Evolutionary conservation across 1,284 basidiomycete genomes (phyloP).

Genomic region (Irpex sp.): DNA sequence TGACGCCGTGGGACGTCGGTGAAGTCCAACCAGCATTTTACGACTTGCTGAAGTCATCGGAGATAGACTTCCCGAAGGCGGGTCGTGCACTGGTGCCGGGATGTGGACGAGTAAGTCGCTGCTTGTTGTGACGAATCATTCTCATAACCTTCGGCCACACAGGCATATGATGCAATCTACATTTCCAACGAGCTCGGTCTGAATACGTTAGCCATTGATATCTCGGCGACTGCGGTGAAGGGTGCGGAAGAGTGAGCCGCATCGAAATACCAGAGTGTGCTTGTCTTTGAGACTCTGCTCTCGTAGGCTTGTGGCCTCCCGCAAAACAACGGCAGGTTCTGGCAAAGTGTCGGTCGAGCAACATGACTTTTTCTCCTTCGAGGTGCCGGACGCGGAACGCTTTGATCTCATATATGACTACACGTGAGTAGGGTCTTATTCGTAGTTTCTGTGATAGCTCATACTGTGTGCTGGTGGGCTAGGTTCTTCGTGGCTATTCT

Average conservation of each 20-base stretch:
- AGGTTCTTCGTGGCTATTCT: conserved; percentile 73
- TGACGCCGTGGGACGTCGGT: conserved; percentile 65
- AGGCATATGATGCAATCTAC: conserved; percentile 64
- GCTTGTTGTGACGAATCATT: conserved; percentile 51
- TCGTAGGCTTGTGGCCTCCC: background rate
- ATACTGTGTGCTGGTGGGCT: background rate
- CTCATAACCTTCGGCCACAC: conserved; percentile 25
- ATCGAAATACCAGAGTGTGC: conserved; percentile 10
- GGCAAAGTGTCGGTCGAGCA: conserved; percentile 31
- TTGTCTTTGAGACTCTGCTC: background rate
- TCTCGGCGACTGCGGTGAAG: conserved; percentile 49
- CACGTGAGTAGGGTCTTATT: conserved; percentile 41
- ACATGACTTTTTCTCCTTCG: conserved; percentile 51
- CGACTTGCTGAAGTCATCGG: conserved; percentile 44
- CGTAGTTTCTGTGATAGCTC: background rate
- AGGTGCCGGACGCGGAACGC: conserved; percentile 30
- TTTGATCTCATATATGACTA: conserved; percentile 65
- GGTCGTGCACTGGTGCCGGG: conserved; percentile 68
- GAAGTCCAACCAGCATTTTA: conserved; percentile 49
- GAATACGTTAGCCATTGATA: conserved; percentile 48
- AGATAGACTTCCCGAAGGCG: conserved; percentile 41
- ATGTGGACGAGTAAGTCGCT: conserved; percentile 50
- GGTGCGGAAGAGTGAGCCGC: conserved; percentile 40
- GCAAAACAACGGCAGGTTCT: background rate
- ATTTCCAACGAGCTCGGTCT: conserved; percentile 46